A percentile compares a stretch with the other conserved stretches of the same genome.
Evolutionary conservation across 2,329 filamentous ascomycete species (phyloP).

Genomic region (Penicillium olsonii): DNA sequence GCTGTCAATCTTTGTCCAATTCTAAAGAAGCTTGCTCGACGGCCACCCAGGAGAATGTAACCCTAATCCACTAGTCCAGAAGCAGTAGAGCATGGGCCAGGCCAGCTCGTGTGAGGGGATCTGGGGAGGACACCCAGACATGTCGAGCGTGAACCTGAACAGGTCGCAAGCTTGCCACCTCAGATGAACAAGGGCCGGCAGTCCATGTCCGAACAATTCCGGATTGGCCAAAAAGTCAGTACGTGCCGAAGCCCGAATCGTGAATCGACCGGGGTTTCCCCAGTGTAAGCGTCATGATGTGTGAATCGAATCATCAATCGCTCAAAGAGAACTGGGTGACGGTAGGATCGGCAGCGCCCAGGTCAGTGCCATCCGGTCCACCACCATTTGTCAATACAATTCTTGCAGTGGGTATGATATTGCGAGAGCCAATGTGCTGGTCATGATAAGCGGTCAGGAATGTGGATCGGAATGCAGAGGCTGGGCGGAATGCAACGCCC

Average conservation of each 20-base stretch:
- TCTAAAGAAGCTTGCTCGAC: conserved; percentile 22
- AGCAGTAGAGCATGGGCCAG: conserved; percentile 28
- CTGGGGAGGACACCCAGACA: conserved; percentile 10
- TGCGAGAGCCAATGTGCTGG: conserved; percentile 17
- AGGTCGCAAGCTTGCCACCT: not conserved
- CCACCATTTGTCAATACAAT: conserved; percentile 15
- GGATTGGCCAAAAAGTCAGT: conserved; percentile 9
- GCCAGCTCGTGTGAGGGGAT: conserved; percentile 28
- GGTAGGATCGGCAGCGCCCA: conserved; percentile 16
- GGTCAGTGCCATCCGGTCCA: conserved; percentile 1
- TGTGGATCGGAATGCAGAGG: conserved; percentile 30
- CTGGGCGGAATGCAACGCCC: conserved; percentile 36
- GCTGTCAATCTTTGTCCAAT: conserved; percentile 25
- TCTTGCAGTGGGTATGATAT: conserved; percentile 14
- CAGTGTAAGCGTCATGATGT: conserved; percentile 41
- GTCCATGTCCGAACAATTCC: conserved; percentile 10
- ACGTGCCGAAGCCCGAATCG: conserved; percentile 2
- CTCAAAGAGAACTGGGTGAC: conserved; percentile 13
- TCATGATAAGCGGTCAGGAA: conserved; percentile 24
- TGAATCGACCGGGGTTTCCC: conserved; percentile 3
- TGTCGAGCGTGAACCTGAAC: conserved; percentile 13
- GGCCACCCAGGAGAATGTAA: conserved; percentile 41
- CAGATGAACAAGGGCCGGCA: conserved; percentile 15
- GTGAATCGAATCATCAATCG: conserved; percentile 18
- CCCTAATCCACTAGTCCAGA: conserved; percentile 34